Evolutionary conservation across 169 alveolate genomes (phyloP).

Genomic region (Plasmodium berghei): DNA sequence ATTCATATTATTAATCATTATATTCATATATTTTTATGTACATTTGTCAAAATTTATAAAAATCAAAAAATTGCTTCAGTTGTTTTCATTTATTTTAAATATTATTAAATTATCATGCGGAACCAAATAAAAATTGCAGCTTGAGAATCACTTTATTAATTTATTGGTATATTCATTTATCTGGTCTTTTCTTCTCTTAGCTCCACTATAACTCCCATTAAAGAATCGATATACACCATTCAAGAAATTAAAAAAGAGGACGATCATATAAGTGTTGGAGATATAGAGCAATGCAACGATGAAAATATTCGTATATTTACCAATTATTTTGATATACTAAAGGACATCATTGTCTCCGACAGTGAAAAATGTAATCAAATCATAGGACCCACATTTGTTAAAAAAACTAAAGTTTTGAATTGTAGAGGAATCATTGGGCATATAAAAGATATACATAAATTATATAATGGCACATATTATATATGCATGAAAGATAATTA

Average conservation of each 20-base stretch:
- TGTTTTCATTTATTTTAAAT: not conserved
- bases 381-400: slow-evolving; percentile 15
- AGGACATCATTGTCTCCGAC: slow-evolving; percentile 30
- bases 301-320: slow-evolving; percentile 18
- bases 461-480: slow-evolving; percentile 39
- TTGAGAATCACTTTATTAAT: too few relatives aligned
- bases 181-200: slow-evolving; percentile 13
- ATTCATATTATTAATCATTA: not conserved
- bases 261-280: slow-evolving; percentile 36
- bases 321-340: slow-evolving; percentile 26
- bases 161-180: not conserved
- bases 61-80: not conserved
- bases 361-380: slow-evolving; percentile 39
- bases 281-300: slow-evolving; percentile 16
- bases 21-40: slow-evolving; percentile 3
- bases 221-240: not conserved
- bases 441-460: slow-evolving; percentile 6
- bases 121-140: too few relatives aligned
- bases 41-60: not conserved
- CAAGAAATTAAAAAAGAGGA: slow-evolving; percentile 27
- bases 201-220: slow-evolving; percentile 21
- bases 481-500: slow-evolving; percentile 38
- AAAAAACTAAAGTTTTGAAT: slow-evolving; percentile 15
- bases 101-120: not conserved
- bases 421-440: slow-evolving; percentile 42